Evolutionary conservation across 1,139 yeast genomes (phyloP), one percentile per base, ranked within the genome.

Genomic region (Blastobotrys capitulatus): DNA sequence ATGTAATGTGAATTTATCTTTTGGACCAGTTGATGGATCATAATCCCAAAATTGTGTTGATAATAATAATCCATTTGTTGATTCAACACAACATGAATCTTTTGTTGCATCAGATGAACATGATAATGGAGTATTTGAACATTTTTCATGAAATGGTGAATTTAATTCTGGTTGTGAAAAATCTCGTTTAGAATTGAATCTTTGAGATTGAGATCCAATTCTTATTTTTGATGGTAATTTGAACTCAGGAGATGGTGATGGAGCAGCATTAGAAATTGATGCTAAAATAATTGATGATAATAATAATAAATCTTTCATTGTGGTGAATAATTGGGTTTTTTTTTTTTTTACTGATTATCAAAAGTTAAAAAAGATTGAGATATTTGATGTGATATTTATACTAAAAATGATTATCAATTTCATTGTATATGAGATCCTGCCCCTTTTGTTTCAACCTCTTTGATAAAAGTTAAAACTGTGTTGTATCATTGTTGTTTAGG

Each of bases 11-110:
- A 88, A 92, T 54, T 80, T 72, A 56, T 88, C 83, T 43, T 77
- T 72, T 1, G 87, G 86, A 1, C 96, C 96, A 52, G 83, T 75
- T 2, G 94, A 81, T 0, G 97, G 96, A 53, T 73, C 71, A 62
- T 86, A 87, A 66, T 90, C 96, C 97, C 97, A 90, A 67, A 90
- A 89, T 64, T 92, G 97, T 0, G 97, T 87, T 60, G 83, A 87
- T 45, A 90, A 68, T 38, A 90, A 72, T 15, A 89, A 76, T 1
- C 97, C 97, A 29, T 94, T 92, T 2, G 95, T 95, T 45, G 81
- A 76, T 63, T 90, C 97, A 64, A 82, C 87, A 66, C 97, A 92
- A 63, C 98, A 92, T 1, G 81, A 64, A 75, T 70, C 60, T 18
- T 22, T 13, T 6, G 54, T 46, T 5, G 56, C 46, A n/a, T 67